phyloP scores from a whole-genome alignment of 805 yeast species.

The Schwanniomyces pseudopolymorphus region DNA sequence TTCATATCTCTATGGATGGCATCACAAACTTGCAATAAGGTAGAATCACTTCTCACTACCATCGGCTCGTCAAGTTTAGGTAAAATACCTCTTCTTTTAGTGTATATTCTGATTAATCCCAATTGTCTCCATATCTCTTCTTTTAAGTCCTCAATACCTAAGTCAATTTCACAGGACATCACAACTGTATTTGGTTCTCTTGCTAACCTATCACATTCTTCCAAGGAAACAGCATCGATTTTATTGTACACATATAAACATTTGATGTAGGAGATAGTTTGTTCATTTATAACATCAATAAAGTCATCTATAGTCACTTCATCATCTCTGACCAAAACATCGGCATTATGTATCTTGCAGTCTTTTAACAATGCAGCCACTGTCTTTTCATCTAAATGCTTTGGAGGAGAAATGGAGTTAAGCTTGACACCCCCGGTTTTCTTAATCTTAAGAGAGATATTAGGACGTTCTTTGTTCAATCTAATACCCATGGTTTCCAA shows the following conservation, averaged over 20 bases:
- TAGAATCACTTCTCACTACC: conserved; percentile 79
- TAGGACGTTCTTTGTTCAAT: conserved; percentile 78
- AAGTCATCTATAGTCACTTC: conserved; percentile 87
- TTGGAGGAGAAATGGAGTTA: conserved; percentile 78
- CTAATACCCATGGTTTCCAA: conserved; percentile 93
- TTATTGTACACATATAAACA: conserved; percentile 94
- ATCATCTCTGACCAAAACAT: conserved; percentile 86
- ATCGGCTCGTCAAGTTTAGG: conserved; percentile 89
- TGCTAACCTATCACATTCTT: conserved; percentile 90
- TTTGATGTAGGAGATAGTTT: conserved; percentile 82
- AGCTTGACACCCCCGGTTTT: conserved; percentile 91
- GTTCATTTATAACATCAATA: conserved; percentile 86
- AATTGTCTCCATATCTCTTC: conserved; percentile 93
- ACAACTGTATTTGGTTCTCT: conserved; percentile 91
- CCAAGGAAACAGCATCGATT: conserved; percentile 91
- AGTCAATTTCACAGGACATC: conserved; percentile 84
- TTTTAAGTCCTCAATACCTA: conserved; percentile 83
- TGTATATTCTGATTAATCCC: conserved; percentile 74
- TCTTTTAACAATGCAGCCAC: conserved; percentile 77
- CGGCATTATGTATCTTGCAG: conserved; percentile 89
- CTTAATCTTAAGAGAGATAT: conserved; percentile 73
- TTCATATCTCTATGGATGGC: conserved; percentile 91
- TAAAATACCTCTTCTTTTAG: conserved; percentile 79
- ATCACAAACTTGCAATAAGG: conserved; percentile 86
- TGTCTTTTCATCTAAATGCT: conserved; percentile 75